Conservation (phyloP, 306 rosid genomes). For the Cicer pinnatifidum region DNA sequence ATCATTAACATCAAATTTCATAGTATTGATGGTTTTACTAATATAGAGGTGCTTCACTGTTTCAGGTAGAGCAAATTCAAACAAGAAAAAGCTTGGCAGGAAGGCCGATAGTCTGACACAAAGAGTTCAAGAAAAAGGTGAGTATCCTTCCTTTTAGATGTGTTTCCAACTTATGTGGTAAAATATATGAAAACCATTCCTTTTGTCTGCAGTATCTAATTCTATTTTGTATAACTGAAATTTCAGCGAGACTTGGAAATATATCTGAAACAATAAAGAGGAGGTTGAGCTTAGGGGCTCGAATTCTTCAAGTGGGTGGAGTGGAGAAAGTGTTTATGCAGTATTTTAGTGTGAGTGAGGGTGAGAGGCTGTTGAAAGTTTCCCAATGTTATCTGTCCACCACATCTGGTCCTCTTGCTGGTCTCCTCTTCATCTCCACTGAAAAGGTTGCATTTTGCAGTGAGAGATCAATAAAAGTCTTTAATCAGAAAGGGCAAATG, state of each 20-base stretch:
- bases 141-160: not conserved
- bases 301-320: constrained; percentile 64
- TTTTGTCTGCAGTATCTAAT: not conserved
- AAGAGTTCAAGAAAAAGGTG: constrained; percentile 34
- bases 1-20: not conserved
- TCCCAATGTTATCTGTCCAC: constrained; percentile 75
- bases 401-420: constrained; percentile 79
- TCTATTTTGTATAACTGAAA: constrained; percentile 21
- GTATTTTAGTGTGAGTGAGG: constrained; percentile 55
- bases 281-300: constrained; percentile 69
- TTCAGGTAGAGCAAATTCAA: constrained; percentile 28
- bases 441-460: constrained; percentile 81
- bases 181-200: no score
- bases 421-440: constrained; percentile 79
- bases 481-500: constrained; percentile 54
- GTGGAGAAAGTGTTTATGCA: constrained; percentile 57
- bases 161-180: no score
- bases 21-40: not conserved
- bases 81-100: constrained; percentile 2
- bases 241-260: not conserved
- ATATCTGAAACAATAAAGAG: constrained; percentile 54
- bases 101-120: constrained; percentile 31
- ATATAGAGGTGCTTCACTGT: constrained; percentile 7
- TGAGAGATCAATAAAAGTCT: constrained; percentile 62
- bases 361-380: constrained; percentile 66